Conservation (phyloP, 2,329 filamentous ascomycete species). For the Colletotrichum tanaceti region DNA sequence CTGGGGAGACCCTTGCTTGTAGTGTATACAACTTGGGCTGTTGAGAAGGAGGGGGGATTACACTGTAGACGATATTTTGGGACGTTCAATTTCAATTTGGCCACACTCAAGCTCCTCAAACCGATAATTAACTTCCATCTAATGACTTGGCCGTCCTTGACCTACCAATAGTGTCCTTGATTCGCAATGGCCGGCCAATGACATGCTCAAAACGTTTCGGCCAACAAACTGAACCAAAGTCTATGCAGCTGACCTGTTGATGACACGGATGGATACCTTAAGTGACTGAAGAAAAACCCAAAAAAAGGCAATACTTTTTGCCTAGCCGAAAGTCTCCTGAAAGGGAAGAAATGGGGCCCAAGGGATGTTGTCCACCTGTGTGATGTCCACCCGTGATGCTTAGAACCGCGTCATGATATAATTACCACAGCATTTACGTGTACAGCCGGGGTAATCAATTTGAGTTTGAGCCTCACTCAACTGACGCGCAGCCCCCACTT, state of each 20-base stretch:
- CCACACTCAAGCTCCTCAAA: neutral
- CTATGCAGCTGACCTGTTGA: neutral
- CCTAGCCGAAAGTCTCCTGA: neutral
- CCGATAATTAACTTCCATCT: neutral
- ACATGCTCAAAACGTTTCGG: neutral
- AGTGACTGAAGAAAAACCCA: too few relatives aligned
- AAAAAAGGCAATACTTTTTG: too few relatives aligned
- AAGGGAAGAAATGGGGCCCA: neutral
- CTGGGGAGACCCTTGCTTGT: constrained; percentile 13
- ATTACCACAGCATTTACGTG: too few relatives aligned
- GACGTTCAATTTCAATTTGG: constrained; percentile 13
- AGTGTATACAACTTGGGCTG: neutral
- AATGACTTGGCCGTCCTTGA: constrained; percentile 3
- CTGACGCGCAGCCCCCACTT: neutral
- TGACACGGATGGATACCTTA: neutral
- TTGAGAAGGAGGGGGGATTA: neutral
- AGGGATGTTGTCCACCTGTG: neutral
- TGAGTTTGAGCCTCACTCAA: neutral
- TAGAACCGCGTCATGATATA: neutral
- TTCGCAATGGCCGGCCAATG: neutral
- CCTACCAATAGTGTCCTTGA: neutral
- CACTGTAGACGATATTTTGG: constrained; percentile 8
- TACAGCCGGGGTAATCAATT: constrained; percentile 6
- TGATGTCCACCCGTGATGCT: too few relatives aligned
- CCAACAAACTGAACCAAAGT: neutral